phyloP scores from a whole-genome alignment of 495 filamentous ascomycete genomes.

The Penicillium argentinense region DNA sequence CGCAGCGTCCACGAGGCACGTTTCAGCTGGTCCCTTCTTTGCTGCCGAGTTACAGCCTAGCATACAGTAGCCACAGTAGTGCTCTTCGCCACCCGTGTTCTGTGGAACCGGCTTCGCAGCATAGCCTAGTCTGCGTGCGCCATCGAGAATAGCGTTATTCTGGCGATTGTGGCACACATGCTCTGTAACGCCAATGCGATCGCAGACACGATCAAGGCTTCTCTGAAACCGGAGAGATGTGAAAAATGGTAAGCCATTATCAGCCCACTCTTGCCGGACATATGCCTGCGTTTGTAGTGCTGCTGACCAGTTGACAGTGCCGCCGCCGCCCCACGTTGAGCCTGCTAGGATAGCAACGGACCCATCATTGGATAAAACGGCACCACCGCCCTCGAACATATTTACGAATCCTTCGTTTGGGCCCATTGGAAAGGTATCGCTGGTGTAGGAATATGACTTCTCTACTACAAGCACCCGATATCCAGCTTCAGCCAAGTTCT shows the following conservation, averaged over 20 bases:
- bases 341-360: slow-evolving; percentile 62
- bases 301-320: slow-evolving; percentile 86
- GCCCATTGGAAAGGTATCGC: slow-evolving; percentile 70
- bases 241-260: slow-evolving; percentile 70
- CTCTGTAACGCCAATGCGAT: slow-evolving; percentile 73
- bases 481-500: slow-evolving; percentile 75
- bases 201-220: slow-evolving; percentile 71
- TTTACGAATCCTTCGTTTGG: slow-evolving; percentile 53
- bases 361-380: slow-evolving; percentile 58
- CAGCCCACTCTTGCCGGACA: slow-evolving; percentile 82
- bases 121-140: slow-evolving; percentile 74
- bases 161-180: slow-evolving; percentile 67
- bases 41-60: slow-evolving; percentile 69
- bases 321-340: slow-evolving; percentile 80
- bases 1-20: slow-evolving; percentile 76
- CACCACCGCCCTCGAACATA: slow-evolving; percentile 63
- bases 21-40: slow-evolving; percentile 76
- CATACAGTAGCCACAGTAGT: slow-evolving; percentile 79
- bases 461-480: slow-evolving; percentile 78
- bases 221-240: slow-evolving; percentile 72
- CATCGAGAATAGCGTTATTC: slow-evolving; percentile 70
- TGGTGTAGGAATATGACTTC: slow-evolving; percentile 72
- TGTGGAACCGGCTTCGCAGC: slow-evolving; percentile 69
- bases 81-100: slow-evolving; percentile 67
- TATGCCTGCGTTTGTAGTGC: slow-evolving; percentile 78